These are phyloP conservation scores for Sanghuangporus sanghuang DNA, from an alignment of 1,284 basidiomycete species.

Conservation along the genomic window DNA sequence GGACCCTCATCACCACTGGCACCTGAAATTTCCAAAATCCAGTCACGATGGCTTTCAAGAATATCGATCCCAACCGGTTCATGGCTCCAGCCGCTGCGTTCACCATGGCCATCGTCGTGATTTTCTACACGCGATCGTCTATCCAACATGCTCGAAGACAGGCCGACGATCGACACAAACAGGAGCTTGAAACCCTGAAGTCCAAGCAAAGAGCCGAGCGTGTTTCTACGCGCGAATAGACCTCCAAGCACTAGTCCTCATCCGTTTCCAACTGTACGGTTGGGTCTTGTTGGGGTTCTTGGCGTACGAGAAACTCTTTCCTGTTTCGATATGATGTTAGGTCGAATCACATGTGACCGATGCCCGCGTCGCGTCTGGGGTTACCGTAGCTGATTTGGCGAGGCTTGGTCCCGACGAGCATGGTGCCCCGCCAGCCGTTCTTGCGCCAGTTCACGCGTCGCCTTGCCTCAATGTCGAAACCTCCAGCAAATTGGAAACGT, in stretches of 20 bases:
- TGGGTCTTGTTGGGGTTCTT: neutral
- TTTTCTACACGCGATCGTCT: slow-evolving; percentile 22
- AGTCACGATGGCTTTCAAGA: neutral
- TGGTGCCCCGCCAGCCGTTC: slow-evolving; percentile 3
- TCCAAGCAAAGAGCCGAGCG: neutral
- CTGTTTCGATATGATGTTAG: neutral
- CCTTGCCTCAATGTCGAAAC: slow-evolving; percentile 12
- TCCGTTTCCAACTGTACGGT: neutral
- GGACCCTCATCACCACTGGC: neutral
- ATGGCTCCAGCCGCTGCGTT: slow-evolving; percentile 26
- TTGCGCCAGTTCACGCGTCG: slow-evolving; percentile 1
- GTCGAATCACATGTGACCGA: neutral
- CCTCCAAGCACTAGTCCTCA: neutral
- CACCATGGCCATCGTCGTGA: slow-evolving; percentile 25
- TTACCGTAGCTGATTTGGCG: neutral
- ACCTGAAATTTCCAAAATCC: neutral
- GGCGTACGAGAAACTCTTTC: too few species aligned
- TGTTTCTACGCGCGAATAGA: neutral
- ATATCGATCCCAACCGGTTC: slow-evolving; percentile 17
- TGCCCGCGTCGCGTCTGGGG: neutral
- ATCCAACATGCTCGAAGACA: slow-evolving; percentile 23
- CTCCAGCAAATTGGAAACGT: slow-evolving; percentile 44
- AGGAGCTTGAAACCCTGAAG: slow-evolving; percentile 6
- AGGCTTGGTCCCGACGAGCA: slow-evolving; percentile 6
- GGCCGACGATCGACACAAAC: slow-evolving; percentile 8